Evolutionary conservation across 768 basidiomycete genomes (phyloP).

Genomic region (Termitomyces eurrhizus): DNA sequence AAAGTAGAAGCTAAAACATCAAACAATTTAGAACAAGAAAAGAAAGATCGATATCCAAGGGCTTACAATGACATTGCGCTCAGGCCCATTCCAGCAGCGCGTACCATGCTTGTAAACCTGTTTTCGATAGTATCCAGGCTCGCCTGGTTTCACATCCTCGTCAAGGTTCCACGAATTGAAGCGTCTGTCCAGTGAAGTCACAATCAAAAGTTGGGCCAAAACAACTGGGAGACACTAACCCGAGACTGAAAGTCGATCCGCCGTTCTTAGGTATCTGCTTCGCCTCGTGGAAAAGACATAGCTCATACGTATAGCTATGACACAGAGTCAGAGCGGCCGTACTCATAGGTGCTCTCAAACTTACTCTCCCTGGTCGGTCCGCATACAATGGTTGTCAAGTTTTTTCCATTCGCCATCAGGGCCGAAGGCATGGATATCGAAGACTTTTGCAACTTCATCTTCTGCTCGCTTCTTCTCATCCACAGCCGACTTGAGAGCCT

Average conservation of each 20-base stretch:
- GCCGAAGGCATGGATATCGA: conserved; percentile 64
- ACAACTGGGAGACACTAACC: conserved; percentile 47
- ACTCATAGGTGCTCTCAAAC: conserved; percentile 27
- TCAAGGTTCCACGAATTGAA: conserved; percentile 80
- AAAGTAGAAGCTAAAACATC: conserved; percentile 63
- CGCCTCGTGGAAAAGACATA: conserved; percentile 88
- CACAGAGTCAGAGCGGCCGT: not conserved
- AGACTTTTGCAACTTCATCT: conserved; percentile 62
- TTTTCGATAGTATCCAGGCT: conserved; percentile 72
- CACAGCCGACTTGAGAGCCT: conserved; percentile 46
- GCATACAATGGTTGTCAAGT: conserved; percentile 76
- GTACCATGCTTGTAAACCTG: conserved; percentile 83
- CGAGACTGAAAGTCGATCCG: conserved; percentile 71
- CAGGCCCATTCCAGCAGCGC: conserved; percentile 96
- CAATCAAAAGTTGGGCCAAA: not conserved
- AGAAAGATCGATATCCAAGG: not conserved
- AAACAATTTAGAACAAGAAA: conserved; percentile 7
- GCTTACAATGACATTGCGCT: conserved; percentile 75
- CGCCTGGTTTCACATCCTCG: conserved; percentile 51
- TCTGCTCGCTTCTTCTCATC: conserved; percentile 52
- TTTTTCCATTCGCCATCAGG: conserved; percentile 94
- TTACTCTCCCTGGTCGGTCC: conserved; percentile 86
- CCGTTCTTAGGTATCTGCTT: conserved; percentile 86
- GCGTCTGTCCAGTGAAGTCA: conserved; percentile 36
- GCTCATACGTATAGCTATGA: conserved; percentile 85